Conservation (phyloP, 2,329 filamentous ascomycete genomes). For the Apiospora pterosperma region DNA sequence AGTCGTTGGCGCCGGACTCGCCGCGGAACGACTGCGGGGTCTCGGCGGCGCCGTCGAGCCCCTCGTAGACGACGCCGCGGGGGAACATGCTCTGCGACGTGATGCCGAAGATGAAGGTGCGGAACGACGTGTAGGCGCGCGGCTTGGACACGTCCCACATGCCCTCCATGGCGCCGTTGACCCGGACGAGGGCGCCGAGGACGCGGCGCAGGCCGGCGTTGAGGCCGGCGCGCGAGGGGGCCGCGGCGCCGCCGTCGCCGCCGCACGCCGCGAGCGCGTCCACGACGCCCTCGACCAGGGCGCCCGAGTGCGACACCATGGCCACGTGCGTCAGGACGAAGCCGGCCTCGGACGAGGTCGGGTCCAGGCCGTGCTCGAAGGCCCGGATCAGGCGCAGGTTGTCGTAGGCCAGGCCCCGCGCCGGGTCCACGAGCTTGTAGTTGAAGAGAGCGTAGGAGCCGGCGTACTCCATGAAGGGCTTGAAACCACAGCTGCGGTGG, state of each 20-base stretch:
- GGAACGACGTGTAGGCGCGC: slow-evolving; percentile 80
- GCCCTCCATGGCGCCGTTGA: slow-evolving; percentile 77
- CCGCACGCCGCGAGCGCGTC: slow-evolving; percentile 24
- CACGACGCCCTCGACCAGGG: slow-evolving; percentile 70
- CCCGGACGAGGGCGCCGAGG: slow-evolving; percentile 60
- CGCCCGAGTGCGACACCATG: slow-evolving; percentile 86
- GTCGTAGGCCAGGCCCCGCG: slow-evolving; percentile 54
- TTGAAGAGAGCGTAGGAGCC: slow-evolving; percentile 68
- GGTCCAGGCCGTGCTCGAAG: slow-evolving; percentile 86
- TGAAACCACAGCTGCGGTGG: slow-evolving; percentile 61
- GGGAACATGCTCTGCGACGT: slow-evolving; percentile 94
- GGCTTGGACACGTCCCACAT: slow-evolving; percentile 94
- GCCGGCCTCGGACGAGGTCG: slow-evolving; percentile 83
- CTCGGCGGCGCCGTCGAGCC: slow-evolving; percentile 60
- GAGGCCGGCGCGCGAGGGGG: slow-evolving; percentile 47
- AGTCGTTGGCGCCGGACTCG: slow-evolving; percentile 91
- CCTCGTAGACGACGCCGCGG: slow-evolving; percentile 84
- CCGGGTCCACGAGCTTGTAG: slow-evolving; percentile 58
- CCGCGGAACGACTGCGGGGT: slow-evolving; percentile 78
- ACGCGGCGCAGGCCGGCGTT: slow-evolving; percentile 63
- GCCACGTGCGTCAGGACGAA: slow-evolving; percentile 96
- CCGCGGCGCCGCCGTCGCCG: background rate
- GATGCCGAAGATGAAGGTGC: slow-evolving; percentile 96
- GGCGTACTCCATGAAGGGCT: slow-evolving; percentile 88
- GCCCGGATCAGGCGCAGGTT: slow-evolving; percentile 83